Evolutionary conservation across 163 green algal species (phyloP), one percentile per base, ranked within the genome.

Genomic region (Scenedesmus sp.): DNA sequence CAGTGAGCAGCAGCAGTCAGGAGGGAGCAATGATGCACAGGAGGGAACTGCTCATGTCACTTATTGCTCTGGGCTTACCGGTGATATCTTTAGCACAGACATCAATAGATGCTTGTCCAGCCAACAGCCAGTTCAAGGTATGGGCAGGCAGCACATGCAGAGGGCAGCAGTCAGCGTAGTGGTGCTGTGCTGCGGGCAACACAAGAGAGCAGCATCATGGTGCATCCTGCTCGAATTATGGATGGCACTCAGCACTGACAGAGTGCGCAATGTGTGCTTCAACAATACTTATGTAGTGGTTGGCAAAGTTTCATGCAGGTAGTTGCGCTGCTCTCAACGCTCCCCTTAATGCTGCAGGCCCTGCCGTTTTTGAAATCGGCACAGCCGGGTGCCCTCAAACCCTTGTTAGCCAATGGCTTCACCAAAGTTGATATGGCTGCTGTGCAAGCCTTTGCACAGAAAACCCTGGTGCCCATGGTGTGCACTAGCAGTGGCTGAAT

Each of bases 51-150:
- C 81, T 46, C 33, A 12, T 42, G 46, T 49, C 46, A 51, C 18
- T 49, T 2, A 37, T 49, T 37, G 40, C 78, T 22, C 37, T 83
- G 37, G 49, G 12, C 7, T 51, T 68, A 5, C 42, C 18, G 35
- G 9, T 65, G 20, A 44, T 65, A 22, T n/a, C 42, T 35, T 30
- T 68, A 18, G 42, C 46, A 0, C 42, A 51, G 18, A 35, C 42
- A 65, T 37, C 81, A 5, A 86, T 89, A 30, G 84, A 89, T 46
- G 84, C 61, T 33, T 89, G 84, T 26, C 84, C 84, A 20, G 84
- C 84, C 15, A 81, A 81, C 84, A 89, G 84, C 61, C 61, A n/a
- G 18, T 46, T 46, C 84, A 89, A 89, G 84, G 84, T 81, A 81
- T 33, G 84, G n/a, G 37, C 30, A 35, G 81, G 49, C 81, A 35